These are phyloP conservation scores for Porcisia deanei DNA, from an alignment of 208 protist genomes.

Conservation along the genomic window DNA sequence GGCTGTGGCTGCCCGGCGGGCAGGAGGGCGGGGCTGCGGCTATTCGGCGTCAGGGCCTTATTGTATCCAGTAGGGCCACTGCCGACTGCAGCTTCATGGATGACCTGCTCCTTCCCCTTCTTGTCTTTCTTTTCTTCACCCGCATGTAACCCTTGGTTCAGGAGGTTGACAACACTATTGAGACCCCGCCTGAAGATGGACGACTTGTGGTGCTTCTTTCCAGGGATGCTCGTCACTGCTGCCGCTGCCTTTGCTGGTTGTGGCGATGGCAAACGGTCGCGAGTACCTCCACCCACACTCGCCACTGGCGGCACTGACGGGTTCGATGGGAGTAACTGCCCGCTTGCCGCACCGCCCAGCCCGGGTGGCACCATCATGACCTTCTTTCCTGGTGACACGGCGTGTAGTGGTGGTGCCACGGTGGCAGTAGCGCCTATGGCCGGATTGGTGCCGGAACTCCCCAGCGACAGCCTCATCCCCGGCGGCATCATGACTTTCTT, in stretches of 20 bases:
- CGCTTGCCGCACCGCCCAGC: too few relatives aligned
- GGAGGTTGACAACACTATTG: slow-evolving; percentile 8
- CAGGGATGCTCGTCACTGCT: neutral
- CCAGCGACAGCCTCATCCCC: slow-evolving; percentile 13
- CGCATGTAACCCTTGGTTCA: slow-evolving; percentile 7
- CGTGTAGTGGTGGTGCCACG: neutral
- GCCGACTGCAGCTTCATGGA: neutral
- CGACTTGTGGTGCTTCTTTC: neutral
- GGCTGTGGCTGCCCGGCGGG: neutral
- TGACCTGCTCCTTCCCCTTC: neutral
- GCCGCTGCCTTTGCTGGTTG: neutral
- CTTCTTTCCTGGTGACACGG: neutral
- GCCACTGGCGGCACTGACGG: neutral
- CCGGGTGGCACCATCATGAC: slow-evolving; percentile 15
- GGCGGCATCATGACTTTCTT: slow-evolving; percentile 38
- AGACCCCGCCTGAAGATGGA: neutral
- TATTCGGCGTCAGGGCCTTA: slow-evolving; percentile 2
- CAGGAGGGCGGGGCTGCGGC: neutral
- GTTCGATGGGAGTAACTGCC: neutral
- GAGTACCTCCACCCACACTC: neutral
- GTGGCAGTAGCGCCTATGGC: neutral
- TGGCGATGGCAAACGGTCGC: neutral
- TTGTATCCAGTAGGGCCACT: neutral
- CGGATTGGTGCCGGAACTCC: neutral
- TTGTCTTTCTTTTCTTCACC: neutral